Evolutionary conservation across 2,329 filamentous ascomycete genomes (phyloP), one percentile per base, ranked within the genome.

Genomic region (Cercospora zeae-maydis): DNA sequence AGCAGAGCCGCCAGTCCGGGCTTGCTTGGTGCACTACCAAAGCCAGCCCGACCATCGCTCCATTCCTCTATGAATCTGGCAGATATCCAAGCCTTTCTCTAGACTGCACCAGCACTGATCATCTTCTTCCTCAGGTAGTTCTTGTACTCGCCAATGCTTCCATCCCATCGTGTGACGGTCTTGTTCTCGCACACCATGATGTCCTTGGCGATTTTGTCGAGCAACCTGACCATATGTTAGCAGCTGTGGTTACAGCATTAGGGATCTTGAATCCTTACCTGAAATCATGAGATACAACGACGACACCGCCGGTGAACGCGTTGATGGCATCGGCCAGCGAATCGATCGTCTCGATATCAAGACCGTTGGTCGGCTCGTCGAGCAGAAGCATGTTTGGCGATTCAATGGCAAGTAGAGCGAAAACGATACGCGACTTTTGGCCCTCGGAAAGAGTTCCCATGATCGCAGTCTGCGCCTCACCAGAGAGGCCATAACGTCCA

Each of bases 181-280:
- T 93, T 92, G 87, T 99, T 92, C 82, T 99, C 95, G 80, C 96
- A 99, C 61, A 99, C 95, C 81, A 99, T 88, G 79, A 99, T 99
- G 79, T 99, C 92, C 86, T 99, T 99, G 72, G 95, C 95, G 78
- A 99, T 98, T 85, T 96, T 97, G 86, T 99, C 95, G 69, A 99
- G 88, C 74, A 99, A 84, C 84, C 93, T 96, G 72, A 6, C 55
- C 49, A 62, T n/a, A 36, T 30, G 70, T 82, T 73, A 81, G 79
- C 65, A 45, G 39, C 16, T 24, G 39, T 24, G 11, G n/a, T 31
- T 10, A 24, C 30, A 19, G 4, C 10, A 14, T n/a, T 5, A 36
- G 3, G 52, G 55, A 59, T 73, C 88, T 2, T 31, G 4, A 52
- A 55, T 59, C 74, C 88, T 77, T 86, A 96, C 92, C 92, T 89